Percentiles rank a stretch among this genome's conserved stretches.
Conservation (phyloP, 371 early-diverging fungal genomes). For the Thermomucor indicae-seudaticae region DNA sequence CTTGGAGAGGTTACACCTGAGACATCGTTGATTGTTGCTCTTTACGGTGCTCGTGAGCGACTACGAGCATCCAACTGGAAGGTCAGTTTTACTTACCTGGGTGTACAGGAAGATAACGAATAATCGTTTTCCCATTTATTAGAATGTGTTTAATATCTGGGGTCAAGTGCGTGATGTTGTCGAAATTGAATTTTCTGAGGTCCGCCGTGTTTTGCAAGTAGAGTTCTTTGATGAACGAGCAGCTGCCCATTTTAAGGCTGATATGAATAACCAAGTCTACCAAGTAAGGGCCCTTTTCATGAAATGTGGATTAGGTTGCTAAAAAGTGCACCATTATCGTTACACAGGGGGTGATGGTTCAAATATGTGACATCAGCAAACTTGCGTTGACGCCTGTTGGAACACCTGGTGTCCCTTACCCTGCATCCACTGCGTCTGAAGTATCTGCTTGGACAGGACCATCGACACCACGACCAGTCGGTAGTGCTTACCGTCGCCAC, state of each 20-base stretch:
- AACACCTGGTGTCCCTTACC: too few species aligned
- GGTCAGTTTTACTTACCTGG: background rate
- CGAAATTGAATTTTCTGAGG: background rate
- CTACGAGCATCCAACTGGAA: background rate
- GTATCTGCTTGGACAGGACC: too few species aligned
- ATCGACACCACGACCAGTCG: too few species aligned
- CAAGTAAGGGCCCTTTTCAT: too few species aligned
- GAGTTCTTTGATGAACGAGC: slow-evolving; percentile 9
- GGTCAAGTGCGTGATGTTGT: background rate
- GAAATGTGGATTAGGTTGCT: background rate
- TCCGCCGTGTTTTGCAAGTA: slow-evolving; percentile 1
- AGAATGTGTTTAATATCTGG: slow-evolving; percentile 6
- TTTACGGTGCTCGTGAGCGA: background rate
- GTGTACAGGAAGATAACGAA: background rate
- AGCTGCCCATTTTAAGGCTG: background rate
- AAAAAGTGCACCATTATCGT: background rate
- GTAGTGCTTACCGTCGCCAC: too few species aligned
- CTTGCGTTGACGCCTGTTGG: too few species aligned
- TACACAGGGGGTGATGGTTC: too few species aligned
- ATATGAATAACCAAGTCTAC: slow-evolving; percentile 4
- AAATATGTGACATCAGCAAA: too few species aligned
- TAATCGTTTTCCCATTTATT: too few species aligned
- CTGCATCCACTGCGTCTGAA: too few species aligned
- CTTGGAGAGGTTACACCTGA: too few species aligned
- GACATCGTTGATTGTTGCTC: background rate